Percentiles rank a stretch among this genome's conserved stretches.
phyloP scores from a whole-genome alignment of 2,329 filamentous ascomycete genomes.

The Exophiala sp. region DNA sequence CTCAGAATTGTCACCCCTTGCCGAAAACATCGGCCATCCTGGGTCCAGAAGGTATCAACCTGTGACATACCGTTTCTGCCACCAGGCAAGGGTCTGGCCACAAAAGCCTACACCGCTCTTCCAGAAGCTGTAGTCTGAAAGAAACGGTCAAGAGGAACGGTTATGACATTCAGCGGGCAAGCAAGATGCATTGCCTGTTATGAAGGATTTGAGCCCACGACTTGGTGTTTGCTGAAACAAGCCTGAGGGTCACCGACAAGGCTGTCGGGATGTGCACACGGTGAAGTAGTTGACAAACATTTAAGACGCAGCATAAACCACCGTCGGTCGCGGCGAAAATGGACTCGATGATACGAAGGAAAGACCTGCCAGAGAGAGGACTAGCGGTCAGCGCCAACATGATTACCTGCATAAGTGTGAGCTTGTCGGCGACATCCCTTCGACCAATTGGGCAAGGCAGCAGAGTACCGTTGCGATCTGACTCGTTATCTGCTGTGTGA shows the following conservation, averaged over 20 bases:
- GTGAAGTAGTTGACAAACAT: neutral
- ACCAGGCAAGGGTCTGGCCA: slow-evolving; percentile 9
- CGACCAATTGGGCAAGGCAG: slow-evolving; percentile 3
- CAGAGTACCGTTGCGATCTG: slow-evolving; percentile 6
- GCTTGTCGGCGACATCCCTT: slow-evolving; percentile 11
- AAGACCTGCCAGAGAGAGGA: slow-evolving; percentile 13
- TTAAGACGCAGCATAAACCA: slow-evolving; percentile 16
- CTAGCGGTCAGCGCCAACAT: slow-evolving; percentile 17
- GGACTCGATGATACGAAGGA: slow-evolving; percentile 2
- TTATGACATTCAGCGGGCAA: slow-evolving; percentile 7
- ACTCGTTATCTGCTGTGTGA: slow-evolving; percentile 1
- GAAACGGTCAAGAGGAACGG: neutral
- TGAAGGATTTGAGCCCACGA: neutral
- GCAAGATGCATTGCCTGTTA: neutral
- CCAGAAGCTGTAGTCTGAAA: neutral
- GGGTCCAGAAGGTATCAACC: slow-evolving; percentile 3
- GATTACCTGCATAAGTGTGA: slow-evolving; percentile 24
- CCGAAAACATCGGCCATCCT: too few relatives aligned
- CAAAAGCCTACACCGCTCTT: slow-evolving; percentile 19
- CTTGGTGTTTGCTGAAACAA: neutral
- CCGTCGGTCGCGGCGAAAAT: neutral
- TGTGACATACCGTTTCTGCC: slow-evolving; percentile 1
- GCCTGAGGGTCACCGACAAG: slow-evolving; percentile 1
- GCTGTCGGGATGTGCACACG: slow-evolving; percentile 3
- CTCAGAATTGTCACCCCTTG: too few relatives aligned